phyloP scores from a whole-genome alignment of 1,139 yeast genomes.

The Geotrichum reessii region DNA sequence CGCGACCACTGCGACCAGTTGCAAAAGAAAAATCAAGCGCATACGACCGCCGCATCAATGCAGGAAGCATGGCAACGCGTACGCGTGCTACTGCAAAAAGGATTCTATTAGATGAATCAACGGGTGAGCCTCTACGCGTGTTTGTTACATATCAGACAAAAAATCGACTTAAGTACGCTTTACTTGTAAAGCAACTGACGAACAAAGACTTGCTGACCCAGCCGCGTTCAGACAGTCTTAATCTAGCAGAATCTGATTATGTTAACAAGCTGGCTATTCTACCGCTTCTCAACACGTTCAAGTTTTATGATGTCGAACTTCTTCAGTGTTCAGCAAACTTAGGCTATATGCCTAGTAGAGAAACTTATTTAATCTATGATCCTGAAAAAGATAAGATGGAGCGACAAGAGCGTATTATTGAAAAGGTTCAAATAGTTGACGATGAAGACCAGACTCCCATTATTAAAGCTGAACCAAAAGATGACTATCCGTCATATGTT shows the following conservation, averaged over 20 bases:
- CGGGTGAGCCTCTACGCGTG: slow-evolving; percentile 9
- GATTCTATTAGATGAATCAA: slow-evolving; percentile 3
- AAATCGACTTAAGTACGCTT: slow-evolving; percentile 5
- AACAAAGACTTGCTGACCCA: slow-evolving; percentile 9
- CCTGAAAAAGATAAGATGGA: slow-evolving; percentile 5
- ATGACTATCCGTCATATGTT: background rate
- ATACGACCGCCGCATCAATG: slow-evolving; percentile 1
- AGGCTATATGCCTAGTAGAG: slow-evolving; percentile 4
- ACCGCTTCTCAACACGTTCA: slow-evolving; percentile 7
- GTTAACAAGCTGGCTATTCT: slow-evolving; percentile 4
- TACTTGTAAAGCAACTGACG: slow-evolving; percentile 4
- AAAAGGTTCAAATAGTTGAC: background rate
- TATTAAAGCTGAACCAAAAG: slow-evolving; percentile 4
- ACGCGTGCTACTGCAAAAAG: slow-evolving; percentile 13
- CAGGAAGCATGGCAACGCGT: slow-evolving; percentile 16
- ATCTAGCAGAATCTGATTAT: slow-evolving; percentile 9
- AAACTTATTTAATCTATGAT: slow-evolving; percentile 7
- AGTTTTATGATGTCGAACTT: slow-evolving; percentile 9
- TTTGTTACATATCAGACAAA: slow-evolving; percentile 6
- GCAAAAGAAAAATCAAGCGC: background rate
- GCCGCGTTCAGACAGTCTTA: slow-evolving; percentile 9
- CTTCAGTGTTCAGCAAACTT: slow-evolving; percentile 5
- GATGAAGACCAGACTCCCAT: background rate
- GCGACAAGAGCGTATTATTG: slow-evolving; percentile 7
- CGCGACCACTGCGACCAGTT: background rate